Conservation (phyloP, 1,284 basidiomycete genomes). For the Kwoniella shivajii region DNA sequence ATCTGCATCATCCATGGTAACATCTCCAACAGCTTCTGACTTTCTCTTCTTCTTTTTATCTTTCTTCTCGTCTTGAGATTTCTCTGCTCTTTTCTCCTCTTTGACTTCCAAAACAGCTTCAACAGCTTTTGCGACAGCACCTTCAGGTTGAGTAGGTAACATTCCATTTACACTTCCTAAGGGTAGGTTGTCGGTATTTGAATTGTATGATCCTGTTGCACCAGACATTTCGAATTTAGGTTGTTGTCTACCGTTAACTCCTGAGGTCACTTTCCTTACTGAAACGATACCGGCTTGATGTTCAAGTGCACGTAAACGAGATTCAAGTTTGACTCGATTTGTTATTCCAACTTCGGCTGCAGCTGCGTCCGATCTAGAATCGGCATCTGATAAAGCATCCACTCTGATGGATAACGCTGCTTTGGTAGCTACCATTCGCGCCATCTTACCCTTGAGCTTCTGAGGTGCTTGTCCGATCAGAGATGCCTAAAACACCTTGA, state of each 20-base stretch:
- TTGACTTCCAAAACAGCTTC: conserved; percentile 60
- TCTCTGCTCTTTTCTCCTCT: conserved; percentile 56
- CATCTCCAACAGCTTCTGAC: conserved; percentile 59
- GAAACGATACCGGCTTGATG: conserved; percentile 70
- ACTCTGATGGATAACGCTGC: conserved; percentile 94
- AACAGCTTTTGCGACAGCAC: conserved; percentile 67
- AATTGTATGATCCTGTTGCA: conserved; percentile 69
- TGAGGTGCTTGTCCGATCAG: conserved; percentile 96
- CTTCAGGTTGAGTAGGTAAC: conserved; percentile 77
- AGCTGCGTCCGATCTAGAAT: conserved; percentile 79
- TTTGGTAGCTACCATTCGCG: conserved; percentile 98
- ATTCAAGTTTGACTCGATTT: conserved; percentile 92
- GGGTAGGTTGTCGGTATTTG: conserved; percentile 73
- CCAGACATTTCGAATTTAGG: conserved; percentile 75
- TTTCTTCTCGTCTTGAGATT: conserved; percentile 75
- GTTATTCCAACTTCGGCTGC: conserved; percentile 87
- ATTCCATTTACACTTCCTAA: conserved; percentile 54
- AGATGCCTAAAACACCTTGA: conserved; percentile 64
- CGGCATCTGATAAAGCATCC: conserved; percentile 89
- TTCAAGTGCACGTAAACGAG: conserved; percentile 86
- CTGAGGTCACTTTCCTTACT: conserved; percentile 63
- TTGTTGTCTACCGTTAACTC: conserved; percentile 63
- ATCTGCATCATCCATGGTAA: conserved; percentile 53
- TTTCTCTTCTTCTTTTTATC: conserved; percentile 65
- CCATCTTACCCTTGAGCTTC: conserved; percentile 99